Percentiles rank a stretch among this genome's conserved stretches.
These are phyloP conservation scores for Lichtheimia ornata DNA, from an alignment of 371 early-diverging fungal genomes.

Conservation along the genomic window DNA sequence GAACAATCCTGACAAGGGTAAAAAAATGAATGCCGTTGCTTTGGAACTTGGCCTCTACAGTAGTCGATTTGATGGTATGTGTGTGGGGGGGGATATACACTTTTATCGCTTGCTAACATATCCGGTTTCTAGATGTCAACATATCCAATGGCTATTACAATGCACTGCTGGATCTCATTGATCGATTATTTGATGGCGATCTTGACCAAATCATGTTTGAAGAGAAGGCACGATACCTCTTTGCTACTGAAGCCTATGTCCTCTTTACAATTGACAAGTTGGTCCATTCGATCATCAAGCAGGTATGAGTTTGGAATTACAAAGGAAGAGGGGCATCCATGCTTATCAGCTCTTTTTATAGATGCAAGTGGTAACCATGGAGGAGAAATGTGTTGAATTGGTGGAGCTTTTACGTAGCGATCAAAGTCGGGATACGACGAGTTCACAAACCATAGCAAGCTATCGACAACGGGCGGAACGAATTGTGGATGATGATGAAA, in stretches of 20 bases:
- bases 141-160: constrained; percentile 67
- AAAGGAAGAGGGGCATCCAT: no score
- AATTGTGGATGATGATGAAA: constrained; percentile 79
- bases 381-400: constrained; percentile 46
- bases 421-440: constrained; percentile 16
- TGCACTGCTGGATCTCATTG: constrained; percentile 72
- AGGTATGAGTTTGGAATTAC: constrained; percentile 44
- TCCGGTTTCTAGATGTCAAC: constrained; percentile 36
- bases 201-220: constrained; percentile 90
- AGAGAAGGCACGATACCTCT: constrained; percentile 84
- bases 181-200: constrained; percentile 76
- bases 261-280: constrained; percentile 90
- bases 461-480: constrained; percentile 85
- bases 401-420: constrained; percentile 35
- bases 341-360: constrained; percentile 1
- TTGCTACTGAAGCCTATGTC: constrained; percentile 82
- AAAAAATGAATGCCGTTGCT: constrained; percentile 72
- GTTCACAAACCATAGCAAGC: constrained; percentile 32
- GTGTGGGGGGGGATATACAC: not conserved
- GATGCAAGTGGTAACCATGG: constrained; percentile 49
- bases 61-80: constrained; percentile 49
- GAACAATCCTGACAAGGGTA: constrained; percentile 56
- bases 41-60: constrained; percentile 78
- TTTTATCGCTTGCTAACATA: not conserved
- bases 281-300: constrained; percentile 74